Evolutionary conservation across 1,139 yeast species (phyloP), one percentile per base, ranked within the genome.

Genomic region (Blastobotrys petasosporus): DNA sequence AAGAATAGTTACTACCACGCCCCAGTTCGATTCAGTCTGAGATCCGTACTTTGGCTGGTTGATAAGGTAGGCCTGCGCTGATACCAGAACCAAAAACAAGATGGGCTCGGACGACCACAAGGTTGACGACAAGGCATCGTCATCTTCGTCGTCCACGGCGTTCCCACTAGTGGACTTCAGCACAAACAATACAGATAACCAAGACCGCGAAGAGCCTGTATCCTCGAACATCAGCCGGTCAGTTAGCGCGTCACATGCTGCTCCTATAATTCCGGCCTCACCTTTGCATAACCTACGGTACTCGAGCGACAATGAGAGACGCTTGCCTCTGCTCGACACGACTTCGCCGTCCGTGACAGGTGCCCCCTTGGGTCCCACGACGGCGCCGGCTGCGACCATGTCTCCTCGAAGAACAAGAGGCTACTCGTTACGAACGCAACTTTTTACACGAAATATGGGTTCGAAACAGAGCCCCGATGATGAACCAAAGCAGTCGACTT

Each of bases 341-440:
- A 11, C 37, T 2, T 36, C 44, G 12, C 44, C 44, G 4, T n/a
- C 36, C n/a, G 33, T 41, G 29, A 10, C 36, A 29, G 15, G 7
- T 4, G 13, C 34, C 25, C 41, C 12, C 25, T 20, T 7, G 12
- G 44, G 40, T 12, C 32, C 34, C 15, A 30, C 17, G 29, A 30
- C 39, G 3, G 44, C 40, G 4, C 44, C 44, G n/a, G 40, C 31
- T 11, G 11, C 36, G 11, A n/a, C 25, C 11, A 15, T 31, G 33
- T 31, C 11, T 35, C 39, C 11, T 15, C 37, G 37, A 20, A 41
- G 48, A 9, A 44, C 36, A 16, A 25, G 49, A 12, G 49, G 49
- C 29, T 32, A 42, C 32, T 46, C 49, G 36, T 16, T 46, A 30
- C 15, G 49, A 25, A 42, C 46, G 2, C 49, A 46, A 32, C 36